Base-by-base conservation (phyloP, 106 monocot species). In the Dioscorea dumetorum region DNA sequence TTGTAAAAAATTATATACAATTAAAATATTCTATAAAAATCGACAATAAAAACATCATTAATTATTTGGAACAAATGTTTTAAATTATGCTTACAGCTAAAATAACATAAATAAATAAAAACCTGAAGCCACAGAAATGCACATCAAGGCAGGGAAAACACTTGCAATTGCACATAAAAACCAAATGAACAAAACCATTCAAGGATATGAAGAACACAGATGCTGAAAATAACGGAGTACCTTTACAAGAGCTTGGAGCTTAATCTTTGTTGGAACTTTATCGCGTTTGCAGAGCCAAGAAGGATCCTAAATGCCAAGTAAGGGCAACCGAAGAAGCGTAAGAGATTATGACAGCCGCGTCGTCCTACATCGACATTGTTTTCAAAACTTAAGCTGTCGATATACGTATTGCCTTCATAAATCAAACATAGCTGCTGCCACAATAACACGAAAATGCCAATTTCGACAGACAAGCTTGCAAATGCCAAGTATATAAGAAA, bases 361-460 rank as follows among this genome's bases (percentile, higher is more conserved):
- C 33, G 85, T 61, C 87, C 82, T 57, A 41, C 81, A 78, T 61
- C 41, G 16, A 34, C 62, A 54, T 22, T 72, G 53, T 82, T 75
- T 18, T 68, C 24, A 4, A 72, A 85, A 53, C 62, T 88, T 73
- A 95, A 49, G 33, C 72, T 76, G 63, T 70, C 73, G 21, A 95
- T 51, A 62, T 88, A 95, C 28, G 94, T 91, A 54, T 81, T 87
- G 14, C 94, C 94, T 71, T 91, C 64, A 35, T 95, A 95, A 12
- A 95, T 84, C 67, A 64, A 91, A 62, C 57, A 72, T 5, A 95
- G 83, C 22, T 95, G 94, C 70, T 95, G 94, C 83, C 82, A 90
- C 58, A 95, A 70, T 68, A 95, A 83, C 18, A 79, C 80, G 64
- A 65, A 61, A 24, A 95, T 71, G 52, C 94, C 94, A 60, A 81